Conservation (phyloP, 2,329 filamentous ascomycete genomes). For the Aspergillus sp. region DNA sequence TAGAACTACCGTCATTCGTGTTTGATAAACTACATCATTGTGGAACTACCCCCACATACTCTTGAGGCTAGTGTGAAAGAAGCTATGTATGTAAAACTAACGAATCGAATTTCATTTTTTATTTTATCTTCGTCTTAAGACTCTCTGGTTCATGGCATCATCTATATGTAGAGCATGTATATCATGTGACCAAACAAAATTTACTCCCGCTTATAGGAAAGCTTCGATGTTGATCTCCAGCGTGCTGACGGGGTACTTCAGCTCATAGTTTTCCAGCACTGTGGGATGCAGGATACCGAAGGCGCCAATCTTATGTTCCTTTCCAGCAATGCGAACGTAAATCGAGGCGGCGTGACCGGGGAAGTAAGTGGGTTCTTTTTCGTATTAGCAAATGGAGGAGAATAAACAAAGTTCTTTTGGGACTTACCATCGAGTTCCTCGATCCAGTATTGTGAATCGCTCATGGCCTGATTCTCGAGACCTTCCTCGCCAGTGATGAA, state of each 20-base stretch:
- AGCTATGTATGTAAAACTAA: too few species aligned
- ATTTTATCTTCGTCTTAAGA: too few species aligned
- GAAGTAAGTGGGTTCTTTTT: slow-evolving; percentile 75
- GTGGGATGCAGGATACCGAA: slow-evolving; percentile 93
- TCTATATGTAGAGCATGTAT: slow-evolving; percentile 15
- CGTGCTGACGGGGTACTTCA: slow-evolving; percentile 88
- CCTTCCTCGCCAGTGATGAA: slow-evolving; percentile 76
- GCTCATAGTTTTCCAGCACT: slow-evolving; percentile 88
- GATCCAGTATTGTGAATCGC: slow-evolving; percentile 80
- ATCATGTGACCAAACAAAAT: background rate
- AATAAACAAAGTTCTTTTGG: background rate
- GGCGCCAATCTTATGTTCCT: slow-evolving; percentile 73
- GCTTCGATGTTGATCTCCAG: slow-evolving; percentile 92
- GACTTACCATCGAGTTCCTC: slow-evolving; percentile 73
- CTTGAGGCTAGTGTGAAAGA: too few species aligned
- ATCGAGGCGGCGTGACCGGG: slow-evolving; percentile 82
- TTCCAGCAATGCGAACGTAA: slow-evolving; percentile 68
- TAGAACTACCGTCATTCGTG: too few species aligned
- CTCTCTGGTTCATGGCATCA: slow-evolving; percentile 12
- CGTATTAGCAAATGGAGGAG: slow-evolving; percentile 3
- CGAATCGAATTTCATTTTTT: too few species aligned
- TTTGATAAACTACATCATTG: too few species aligned
- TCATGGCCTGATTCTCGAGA: slow-evolving; percentile 54
- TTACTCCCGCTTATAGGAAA: slow-evolving; percentile 59
- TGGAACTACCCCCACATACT: too few species aligned